Base-by-base conservation (phyloP, 1,139 yeast species). In the Kodamaea suecica region DNA sequence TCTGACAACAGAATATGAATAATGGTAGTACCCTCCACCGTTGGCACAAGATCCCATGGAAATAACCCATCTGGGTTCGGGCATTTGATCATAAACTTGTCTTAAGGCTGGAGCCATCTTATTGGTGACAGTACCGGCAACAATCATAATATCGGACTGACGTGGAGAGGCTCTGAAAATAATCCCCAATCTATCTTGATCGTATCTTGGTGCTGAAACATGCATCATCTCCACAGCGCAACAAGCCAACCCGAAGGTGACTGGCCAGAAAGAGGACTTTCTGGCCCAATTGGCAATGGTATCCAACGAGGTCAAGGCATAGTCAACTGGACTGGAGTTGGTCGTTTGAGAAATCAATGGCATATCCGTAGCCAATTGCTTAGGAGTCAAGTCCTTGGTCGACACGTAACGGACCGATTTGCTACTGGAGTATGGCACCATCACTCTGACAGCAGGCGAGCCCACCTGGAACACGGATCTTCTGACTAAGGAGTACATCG, bases 211-310 rank as follows among this genome's bases (percentile, higher is more conserved):
- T 40, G 95, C 80, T 19, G 95, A 86, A 30, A 83, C 86, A 63
- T 86, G 95, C 95, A 86, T 86, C 95, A 86, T 86, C 65, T 86
- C 95, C 31, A 86, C 95, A 43, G 95, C 95, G 69, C 95, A 85
- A 66, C 95, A 85, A 6, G 95, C 95, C 54, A 85, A 70, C 28
- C 95, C 95, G 62, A 86, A 86, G 32, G 95, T 86, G 35, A 85
- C 94, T 10, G 95, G 95, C 95, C 95, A 86, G 62, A 86, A 85
- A 4, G 94, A 83, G 21, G 95, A 86, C 57, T 84, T 88, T 61
- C 95, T 78, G 2, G 94, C 95, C 95, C 95, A 86, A 66, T 83
- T 84, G 48, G 90, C 92, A 47, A 85, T 77, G 42, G 82, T 78
- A 55, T 86, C 95, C 48, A 85, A 67, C 17, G 92, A 77, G n/a